These are phyloP conservation scores for Coemansia sp. DNA, from an alignment of 192 early-diverging fungal genomes.

Conservation along the genomic window DNA sequence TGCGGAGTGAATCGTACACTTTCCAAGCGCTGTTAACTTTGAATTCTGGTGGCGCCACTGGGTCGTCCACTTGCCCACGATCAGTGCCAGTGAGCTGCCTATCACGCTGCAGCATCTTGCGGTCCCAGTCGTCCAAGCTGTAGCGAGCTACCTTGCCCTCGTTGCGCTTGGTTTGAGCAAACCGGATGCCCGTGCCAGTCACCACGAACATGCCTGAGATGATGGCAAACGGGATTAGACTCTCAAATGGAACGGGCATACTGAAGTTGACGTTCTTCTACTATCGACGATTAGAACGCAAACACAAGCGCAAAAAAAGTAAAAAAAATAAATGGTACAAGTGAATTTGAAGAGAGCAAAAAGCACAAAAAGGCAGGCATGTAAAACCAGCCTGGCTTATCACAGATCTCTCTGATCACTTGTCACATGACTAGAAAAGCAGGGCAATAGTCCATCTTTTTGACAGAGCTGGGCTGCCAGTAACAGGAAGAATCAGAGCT, in stretches of 20 bases:
- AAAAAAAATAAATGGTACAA: neutral
- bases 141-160: constrained; percentile 67
- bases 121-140: constrained; percentile 71
- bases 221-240: constrained; percentile 70
- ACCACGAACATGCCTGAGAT: constrained; percentile 66
- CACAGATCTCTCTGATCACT: neutral
- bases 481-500: neutral
- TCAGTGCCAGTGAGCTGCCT: constrained; percentile 66
- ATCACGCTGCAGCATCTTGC: constrained; percentile 78
- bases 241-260: constrained; percentile 80
- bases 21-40: constrained; percentile 70
- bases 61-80: constrained; percentile 59
- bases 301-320: neutral
- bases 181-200: constrained; percentile 59
- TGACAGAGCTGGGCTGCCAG: neutral
- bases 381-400: neutral
- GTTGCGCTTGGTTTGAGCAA: constrained; percentile 59
- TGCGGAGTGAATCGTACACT: constrained; percentile 57
- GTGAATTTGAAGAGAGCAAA: neutral
- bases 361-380: neutral
- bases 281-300: constrained; percentile 2
- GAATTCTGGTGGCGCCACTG: constrained; percentile 63
- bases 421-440: neutral
- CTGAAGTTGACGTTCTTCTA: neutral
- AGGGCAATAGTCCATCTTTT: neutral